Percentiles rank a stretch among this genome's conserved stretches.
Conservation (phyloP, 108 stramenopile genomes). For the Fistulifera solaris region DNA sequence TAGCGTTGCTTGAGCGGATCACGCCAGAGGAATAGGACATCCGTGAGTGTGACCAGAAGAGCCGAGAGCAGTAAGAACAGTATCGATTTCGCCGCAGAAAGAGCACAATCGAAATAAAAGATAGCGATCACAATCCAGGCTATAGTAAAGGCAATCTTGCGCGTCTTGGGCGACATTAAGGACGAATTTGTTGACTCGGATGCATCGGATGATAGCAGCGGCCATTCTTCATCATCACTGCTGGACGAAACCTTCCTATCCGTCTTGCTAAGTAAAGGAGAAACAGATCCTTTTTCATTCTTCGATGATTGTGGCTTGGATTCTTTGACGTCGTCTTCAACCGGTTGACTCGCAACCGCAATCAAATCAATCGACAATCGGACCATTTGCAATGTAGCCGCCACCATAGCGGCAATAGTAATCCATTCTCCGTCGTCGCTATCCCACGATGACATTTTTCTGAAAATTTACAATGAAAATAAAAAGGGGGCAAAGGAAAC, state of each 20-base stretch:
- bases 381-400: constrained; percentile 51
- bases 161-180: too few relatives aligned
- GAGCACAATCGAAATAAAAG: too few relatives aligned
- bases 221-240: neutral
- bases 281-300: too few relatives aligned
- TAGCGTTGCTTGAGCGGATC: constrained; percentile 20
- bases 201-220: neutral
- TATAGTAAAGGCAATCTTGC: too few relatives aligned
- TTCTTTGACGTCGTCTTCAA: constrained; percentile 12
- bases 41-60: constrained; percentile 9
- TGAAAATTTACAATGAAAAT: too few relatives aligned
- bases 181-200: too few relatives aligned
- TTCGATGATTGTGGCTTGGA: too few relatives aligned
- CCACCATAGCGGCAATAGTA: neutral
- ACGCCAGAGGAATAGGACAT: constrained; percentile 11
- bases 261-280: too few relatives aligned
- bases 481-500: too few relatives aligned
- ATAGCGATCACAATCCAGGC: too few relatives aligned
- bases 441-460: too few relatives aligned
- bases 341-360: constrained; percentile 22
- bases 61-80: neutral
- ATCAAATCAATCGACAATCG: constrained; percentile 61
- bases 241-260: neutral
- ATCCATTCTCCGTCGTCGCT: neutral
- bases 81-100: too few relatives aligned